These are phyloP conservation scores for Pseudodiploospora longispora DNA, from an alignment of 2,329 filamentous ascomycete genomes.

Conservation along the genomic window DNA sequence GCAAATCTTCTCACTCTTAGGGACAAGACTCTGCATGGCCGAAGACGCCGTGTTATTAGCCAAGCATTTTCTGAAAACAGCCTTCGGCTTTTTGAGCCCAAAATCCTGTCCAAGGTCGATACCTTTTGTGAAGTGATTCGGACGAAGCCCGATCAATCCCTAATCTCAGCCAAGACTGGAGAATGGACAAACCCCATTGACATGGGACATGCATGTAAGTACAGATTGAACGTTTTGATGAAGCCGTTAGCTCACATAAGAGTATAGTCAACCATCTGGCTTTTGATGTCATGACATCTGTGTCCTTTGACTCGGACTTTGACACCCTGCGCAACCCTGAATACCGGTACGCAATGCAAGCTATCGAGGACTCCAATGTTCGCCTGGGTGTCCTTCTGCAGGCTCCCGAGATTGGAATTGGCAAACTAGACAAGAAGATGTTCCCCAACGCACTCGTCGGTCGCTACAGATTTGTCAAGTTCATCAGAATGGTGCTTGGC, in stretches of 20 bases:
- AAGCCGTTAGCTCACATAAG: no score
- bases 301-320: slow-evolving; percentile 13
- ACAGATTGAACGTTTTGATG: no score
- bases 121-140: neutral
- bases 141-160: no score
- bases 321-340: slow-evolving; percentile 8
- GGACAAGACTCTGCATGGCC: slow-evolving; percentile 8
- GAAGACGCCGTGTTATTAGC: slow-evolving; percentile 11
- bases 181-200: slow-evolving; percentile 6
- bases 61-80: slow-evolving; percentile 17
- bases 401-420: slow-evolving; percentile 2
- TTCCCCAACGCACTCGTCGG: slow-evolving; percentile 9
- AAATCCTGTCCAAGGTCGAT: slow-evolving; percentile 4
- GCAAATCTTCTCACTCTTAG: slow-evolving; percentile 10
- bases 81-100: slow-evolving; percentile 13
- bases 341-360: slow-evolving; percentile 11
- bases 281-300: slow-evolving; percentile 17
- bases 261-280: slow-evolving; percentile 13
- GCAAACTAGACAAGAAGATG: slow-evolving; percentile 6
- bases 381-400: slow-evolving; percentile 12
- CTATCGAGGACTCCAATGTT: slow-evolving; percentile 15
- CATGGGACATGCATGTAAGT: slow-evolving; percentile 8
- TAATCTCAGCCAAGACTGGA: neutral
- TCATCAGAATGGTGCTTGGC: slow-evolving; percentile 6
- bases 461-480: slow-evolving; percentile 7